These are phyloP conservation scores for Ophiostoma ips DNA, from an alignment of 2,329 filamentous ascomycete species.

Conservation along the genomic window DNA sequence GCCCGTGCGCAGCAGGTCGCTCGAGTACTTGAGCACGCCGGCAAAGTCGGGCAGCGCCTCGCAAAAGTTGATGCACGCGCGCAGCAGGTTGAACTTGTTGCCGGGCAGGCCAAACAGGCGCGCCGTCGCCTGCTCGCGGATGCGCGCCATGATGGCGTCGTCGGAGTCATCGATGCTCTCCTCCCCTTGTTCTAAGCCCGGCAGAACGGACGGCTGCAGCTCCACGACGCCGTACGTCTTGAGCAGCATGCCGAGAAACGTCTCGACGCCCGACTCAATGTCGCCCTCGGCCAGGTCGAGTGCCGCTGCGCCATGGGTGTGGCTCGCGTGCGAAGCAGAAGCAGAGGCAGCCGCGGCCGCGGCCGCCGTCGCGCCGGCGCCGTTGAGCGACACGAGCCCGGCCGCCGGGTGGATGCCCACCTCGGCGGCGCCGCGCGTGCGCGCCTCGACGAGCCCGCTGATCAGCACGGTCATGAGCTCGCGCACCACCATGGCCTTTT, in stretches of 20 bases:
- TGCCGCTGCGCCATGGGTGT: slow-evolving; percentile 35
- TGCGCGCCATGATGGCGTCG: slow-evolving; percentile 39
- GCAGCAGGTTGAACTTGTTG: slow-evolving; percentile 74
- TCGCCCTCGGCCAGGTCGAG: slow-evolving; percentile 51
- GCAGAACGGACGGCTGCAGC: slow-evolving; percentile 23
- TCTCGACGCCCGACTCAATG: slow-evolving; percentile 51
- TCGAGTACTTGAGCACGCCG: slow-evolving; percentile 78
- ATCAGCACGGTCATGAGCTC: slow-evolving; percentile 76
- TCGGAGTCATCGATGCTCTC: slow-evolving; percentile 32
- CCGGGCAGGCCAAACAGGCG: slow-evolving; percentile 63
- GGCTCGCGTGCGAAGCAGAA: slow-evolving; percentile 23
- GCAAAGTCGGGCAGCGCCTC: slow-evolving; percentile 87
- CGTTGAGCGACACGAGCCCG: slow-evolving; percentile 59
- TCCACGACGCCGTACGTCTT: slow-evolving; percentile 50
- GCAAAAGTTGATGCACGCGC: slow-evolving; percentile 83
- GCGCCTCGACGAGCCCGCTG: slow-evolving; percentile 73
- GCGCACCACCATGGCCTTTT: slow-evolving; percentile 80
- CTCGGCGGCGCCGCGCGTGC: slow-evolving; percentile 88
- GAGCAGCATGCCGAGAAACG: slow-evolving; percentile 47
- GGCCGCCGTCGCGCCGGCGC: not conserved
- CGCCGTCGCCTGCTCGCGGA: slow-evolving; percentile 42
- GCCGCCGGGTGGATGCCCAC: slow-evolving; percentile 91
- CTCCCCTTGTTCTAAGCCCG: not conserved
- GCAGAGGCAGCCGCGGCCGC: too few species aligned
- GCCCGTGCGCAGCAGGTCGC: slow-evolving; percentile 67